Base-by-base conservation (phyloP, 2,329 filamentous ascomycete genomes). In the Thyridium curvatum region DNA sequence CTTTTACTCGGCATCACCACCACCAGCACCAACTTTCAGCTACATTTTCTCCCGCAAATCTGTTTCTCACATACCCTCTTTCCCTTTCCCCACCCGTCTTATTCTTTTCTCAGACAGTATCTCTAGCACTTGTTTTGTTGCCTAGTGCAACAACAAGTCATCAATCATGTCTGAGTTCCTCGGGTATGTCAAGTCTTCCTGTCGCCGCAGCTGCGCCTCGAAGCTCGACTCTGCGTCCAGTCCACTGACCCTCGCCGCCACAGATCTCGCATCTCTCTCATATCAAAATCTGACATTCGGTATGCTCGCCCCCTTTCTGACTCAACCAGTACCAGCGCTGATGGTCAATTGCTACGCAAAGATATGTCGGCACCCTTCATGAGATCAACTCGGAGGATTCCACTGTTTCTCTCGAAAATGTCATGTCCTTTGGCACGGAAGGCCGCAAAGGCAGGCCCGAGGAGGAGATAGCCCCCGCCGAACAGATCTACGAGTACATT, bases 301-400 rank as follows among this genome's bases (percentile, higher is more conserved):
- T 47, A 41, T 28, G 38, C 18, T 17, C 9, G 15, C 21, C 8
- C 30, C 9, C n/a, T 16, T 30, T 37, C 12, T 8, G 18, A 18
- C 14, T 7, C 8, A 26, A 26, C 10, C 10, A 10, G 6, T 6
- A 26, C 21, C 21, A 26, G 21, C 21, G 21, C 21, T 26, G 21
- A 26, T 26, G 21, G 21, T 26, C 21, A 26, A 26, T 26, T 26
- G 21, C 21, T 10, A 26, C 21, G 9, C 12, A 42, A 56, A 96
- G 90, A 66, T 97, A 97, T 70, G 87, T 94, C 58, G 93, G 93
- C 51, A 91, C 86, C 39, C 81, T 98, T 38, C 89, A 96, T 68
- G 87, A 96, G 64, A 98, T 98, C 77, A 96, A 96, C 66, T 94
- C 91, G 46, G 90, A 95, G 64, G 86, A 88, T 52, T 94, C 91